phyloP scores from a whole-genome alignment of 2,329 filamentous ascomycete genomes.

The Alternaria solani region DNA sequence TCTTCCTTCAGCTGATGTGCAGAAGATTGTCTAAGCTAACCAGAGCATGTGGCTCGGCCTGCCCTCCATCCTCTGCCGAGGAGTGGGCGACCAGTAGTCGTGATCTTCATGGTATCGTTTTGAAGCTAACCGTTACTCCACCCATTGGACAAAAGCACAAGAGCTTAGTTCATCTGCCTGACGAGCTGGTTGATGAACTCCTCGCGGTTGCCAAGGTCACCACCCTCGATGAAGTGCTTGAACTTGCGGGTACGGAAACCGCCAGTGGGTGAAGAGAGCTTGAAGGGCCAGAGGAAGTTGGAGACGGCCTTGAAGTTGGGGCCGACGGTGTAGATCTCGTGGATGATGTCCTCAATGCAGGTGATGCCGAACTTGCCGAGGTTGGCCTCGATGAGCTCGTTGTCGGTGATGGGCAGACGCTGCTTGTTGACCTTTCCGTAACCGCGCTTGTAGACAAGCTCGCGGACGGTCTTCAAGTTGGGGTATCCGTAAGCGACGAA shows the following conservation, averaged over 20 bases:
- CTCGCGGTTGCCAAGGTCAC: conserved; percentile 98
- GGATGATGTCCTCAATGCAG: conserved; percentile 98
- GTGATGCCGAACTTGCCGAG: conserved; percentile 94
- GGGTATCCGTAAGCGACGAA: conserved; percentile 99
- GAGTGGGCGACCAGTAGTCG: conserved; percentile 32
- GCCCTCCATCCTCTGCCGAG: conserved; percentile 30
- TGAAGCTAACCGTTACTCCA: conserved; percentile 40
- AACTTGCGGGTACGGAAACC: conserved; percentile 98
- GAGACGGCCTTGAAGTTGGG: conserved; percentile 98
- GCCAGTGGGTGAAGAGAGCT: conserved; percentile 97
- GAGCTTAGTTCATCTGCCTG: conserved; percentile 94
- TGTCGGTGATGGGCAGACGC: conserved; percentile 95
- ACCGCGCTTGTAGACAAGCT: conserved; percentile 97
- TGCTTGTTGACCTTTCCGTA: conserved; percentile 99
- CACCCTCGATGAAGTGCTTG: conserved; percentile 99
- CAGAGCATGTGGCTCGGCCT: conserved; percentile 43
- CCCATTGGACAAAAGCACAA: conserved; percentile 27
- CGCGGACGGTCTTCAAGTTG: conserved; percentile 98
- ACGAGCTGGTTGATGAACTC: conserved; percentile 97
- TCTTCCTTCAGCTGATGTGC: conserved; percentile 31
- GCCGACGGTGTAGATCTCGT: conserved; percentile 97
- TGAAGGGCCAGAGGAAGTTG: conserved; percentile 99
- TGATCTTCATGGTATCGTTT: conserved; percentile 41
- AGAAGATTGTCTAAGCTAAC: conserved; percentile 41
- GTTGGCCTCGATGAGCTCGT: conserved; percentile 94